A percentile compares a stretch with the other conserved stretches of the same genome.
phyloP scores from a whole-genome alignment of 352 stramenopile species.

The Phytopythium litorale region DNA sequence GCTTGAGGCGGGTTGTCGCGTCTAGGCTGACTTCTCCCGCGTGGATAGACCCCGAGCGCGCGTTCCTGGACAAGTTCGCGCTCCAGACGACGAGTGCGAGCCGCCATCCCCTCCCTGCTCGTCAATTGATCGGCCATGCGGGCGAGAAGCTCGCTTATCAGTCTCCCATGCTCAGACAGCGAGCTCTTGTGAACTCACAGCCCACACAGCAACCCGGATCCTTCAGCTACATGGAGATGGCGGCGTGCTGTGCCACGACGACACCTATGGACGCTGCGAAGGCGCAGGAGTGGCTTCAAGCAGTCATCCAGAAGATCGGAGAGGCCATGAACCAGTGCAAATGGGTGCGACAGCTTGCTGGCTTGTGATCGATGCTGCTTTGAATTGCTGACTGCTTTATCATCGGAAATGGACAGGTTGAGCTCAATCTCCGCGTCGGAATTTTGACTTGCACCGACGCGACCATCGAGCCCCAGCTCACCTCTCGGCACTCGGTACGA shows the following conservation, averaged over 20 bases:
- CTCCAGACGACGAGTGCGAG: conserved; percentile 16
- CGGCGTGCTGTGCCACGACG: conserved; percentile 44
- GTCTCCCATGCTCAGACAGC: background rate
- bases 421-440: conserved; percentile 60
- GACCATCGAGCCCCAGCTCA: conserved; percentile 52
- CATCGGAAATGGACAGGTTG: conserved; percentile 28
- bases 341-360: conserved; percentile 24
- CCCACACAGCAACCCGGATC: conserved; percentile 2
- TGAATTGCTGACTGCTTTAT: background rate
- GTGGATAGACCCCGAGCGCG: conserved; percentile 41
- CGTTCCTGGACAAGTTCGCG: conserved; percentile 50
- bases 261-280: conserved; percentile 27
- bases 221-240: conserved; percentile 74
- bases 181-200: background rate
- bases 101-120: background rate
- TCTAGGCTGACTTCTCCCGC: background rate
- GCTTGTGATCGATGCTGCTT: background rate
- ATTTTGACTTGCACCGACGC: conserved; percentile 42
- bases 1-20: background rate
- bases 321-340: conserved; percentile 46
- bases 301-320: conserved; percentile 51
- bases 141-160: background rate
- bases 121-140: background rate
- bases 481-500: conserved; percentile 40
- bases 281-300: conserved; percentile 61